Evolutionary conservation across 169 alveolate species (phyloP), one percentile per base, ranked within the genome.

Genomic region (Plasmodium relictum): DNA sequence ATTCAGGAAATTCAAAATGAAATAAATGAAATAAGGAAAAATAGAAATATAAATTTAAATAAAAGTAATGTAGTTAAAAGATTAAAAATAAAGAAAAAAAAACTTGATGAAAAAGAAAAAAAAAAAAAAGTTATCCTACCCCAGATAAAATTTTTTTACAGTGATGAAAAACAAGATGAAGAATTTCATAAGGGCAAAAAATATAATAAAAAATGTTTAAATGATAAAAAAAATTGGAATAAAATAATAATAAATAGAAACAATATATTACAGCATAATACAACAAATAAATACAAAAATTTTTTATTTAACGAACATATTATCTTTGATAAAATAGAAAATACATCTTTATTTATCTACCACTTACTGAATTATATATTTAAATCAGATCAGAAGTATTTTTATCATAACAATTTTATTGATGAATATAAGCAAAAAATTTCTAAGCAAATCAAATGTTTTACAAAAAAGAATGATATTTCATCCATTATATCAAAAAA

Each of bases 221-320:
- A 59, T 9, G 80, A 63, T 16, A 83, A 83, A 62, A 83, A 83
- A 52, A 68, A 68, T 18, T 83, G 91, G 91, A 83, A 73, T 61
- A 56, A 83, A 83, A 83, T 83, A 62, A 83, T 69, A 70, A 83
- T 83, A 41, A 83, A 83, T 31, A 45, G 92, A 86, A 86, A 86
- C 37, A 69, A 86, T n/a, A 66, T 86, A 62, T 65, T 86, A 8
- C 92, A 72, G 45, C 86, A 86, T 20, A 71, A 86, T 52, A 86
- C 88, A 12, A 86, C 92, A 4, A 86, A 86, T 63, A 72, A 86
- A 66, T 61, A 72, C 26, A 86, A 86, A 41, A 59, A 70, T 39
- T 86, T 86, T 73, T 54, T 86, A 62, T 63, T 86, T 70, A 58
- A 86, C 48, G 61, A 86, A 26, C 39, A 20, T 14, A 86, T 86